Evolutionary conservation across 805 yeast genomes (phyloP), one percentile per base, ranked within the genome.

Genomic region (Wickerhamiella occidentalis): DNA sequence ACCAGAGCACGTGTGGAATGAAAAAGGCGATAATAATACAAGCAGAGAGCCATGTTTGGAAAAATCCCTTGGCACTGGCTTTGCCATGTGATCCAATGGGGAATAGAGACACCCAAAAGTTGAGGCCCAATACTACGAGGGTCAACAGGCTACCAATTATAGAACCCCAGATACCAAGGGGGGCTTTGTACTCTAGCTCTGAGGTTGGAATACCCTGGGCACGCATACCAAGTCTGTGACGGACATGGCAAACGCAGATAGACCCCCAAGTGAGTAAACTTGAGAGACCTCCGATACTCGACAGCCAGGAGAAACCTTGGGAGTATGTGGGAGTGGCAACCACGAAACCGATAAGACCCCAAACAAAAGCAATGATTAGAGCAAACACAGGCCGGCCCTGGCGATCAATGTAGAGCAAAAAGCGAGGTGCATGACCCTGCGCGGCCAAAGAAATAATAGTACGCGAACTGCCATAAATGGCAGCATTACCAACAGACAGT

Each of bases 71-170:
- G 11, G 71, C 73, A 42, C 54, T 57, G 19, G 72, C 65, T 2
- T 49, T 35, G 26, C 48, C 45, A n/a, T 36, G 19, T 22, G 75
- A 63, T 33, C 79, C 83, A 52, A 78, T 61, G 49, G 94, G 94
- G 72, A 72, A 84, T 38, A 82, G 67, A 7, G 92, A 87, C 51
- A 80, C 72, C 85, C 90, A 85, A 71, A 85, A 83, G 67, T 84
- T 88, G 26, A 87, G 85, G 51, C 76, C 68, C 52, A 86, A 69
- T 53, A 85, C 79, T 48, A 81, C 64, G 22, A 74, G 30, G 62
- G 79, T 79, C 60, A 85, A 65, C 22, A 65, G 51, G 15, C 75
- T 59, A 50, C 92, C 94, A 61, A 74, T 74, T 52, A 61, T 63
- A 0, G 94, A 80, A 40, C 94, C 94, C 56, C 61, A 67, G 29